Conservation (phyloP, 306 rosid species). For the Rosa rugosa region DNA sequence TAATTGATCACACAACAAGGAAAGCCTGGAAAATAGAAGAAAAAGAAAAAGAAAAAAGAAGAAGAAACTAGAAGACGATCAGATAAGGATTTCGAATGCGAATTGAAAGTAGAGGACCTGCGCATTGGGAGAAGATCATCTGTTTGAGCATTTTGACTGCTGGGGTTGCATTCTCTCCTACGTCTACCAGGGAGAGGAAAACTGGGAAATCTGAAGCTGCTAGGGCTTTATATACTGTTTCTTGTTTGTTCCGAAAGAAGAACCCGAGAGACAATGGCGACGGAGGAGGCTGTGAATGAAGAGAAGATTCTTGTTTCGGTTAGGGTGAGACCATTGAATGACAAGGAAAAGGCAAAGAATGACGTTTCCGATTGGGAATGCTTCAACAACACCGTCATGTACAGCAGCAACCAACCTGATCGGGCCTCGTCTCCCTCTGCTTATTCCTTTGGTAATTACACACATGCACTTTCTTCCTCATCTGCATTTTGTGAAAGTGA, state of each 20-base stretch:
- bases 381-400: conserved; percentile 41
- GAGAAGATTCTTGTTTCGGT: conserved; percentile 75
- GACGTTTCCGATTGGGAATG: conserved; percentile 69
- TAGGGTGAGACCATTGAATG: conserved; percentile 78
- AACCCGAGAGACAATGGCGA: conserved; percentile 7
- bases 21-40: not conserved
- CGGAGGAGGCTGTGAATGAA: conserved; percentile 29
- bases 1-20: not conserved
- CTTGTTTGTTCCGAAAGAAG: not conserved
- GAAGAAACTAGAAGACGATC: too few species aligned
- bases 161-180: conserved; percentile 14
- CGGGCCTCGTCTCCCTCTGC: conserved; percentile 43
- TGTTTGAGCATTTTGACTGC: not conserved
- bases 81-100: not conserved
- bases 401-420: conserved; percentile 45
- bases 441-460: conserved; percentile 55
- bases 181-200: conserved; percentile 8
- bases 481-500: not conserved
- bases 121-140: not conserved
- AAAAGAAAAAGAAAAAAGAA: not conserved
- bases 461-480: not conserved
- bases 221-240: conserved; percentile 3
- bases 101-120: not conserved
- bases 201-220: not conserved
- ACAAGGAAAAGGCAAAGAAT: conserved; percentile 43